phyloP scores from a whole-genome alignment of 2,329 filamentous ascomycete genomes.

The Lojkania enalia region DNA sequence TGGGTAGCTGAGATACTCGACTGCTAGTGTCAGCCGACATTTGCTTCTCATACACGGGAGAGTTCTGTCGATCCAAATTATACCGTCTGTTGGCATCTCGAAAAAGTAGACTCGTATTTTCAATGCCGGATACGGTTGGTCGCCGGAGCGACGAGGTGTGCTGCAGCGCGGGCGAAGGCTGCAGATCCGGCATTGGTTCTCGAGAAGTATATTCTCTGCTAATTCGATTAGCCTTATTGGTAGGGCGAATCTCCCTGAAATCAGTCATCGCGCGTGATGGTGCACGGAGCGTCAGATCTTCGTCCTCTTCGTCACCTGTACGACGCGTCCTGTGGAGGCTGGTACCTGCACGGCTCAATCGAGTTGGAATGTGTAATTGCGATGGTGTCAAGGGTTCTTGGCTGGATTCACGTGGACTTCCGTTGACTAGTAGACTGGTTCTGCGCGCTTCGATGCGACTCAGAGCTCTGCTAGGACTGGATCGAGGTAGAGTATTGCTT shows the following conservation, averaged over 20 bases:
- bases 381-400: conserved; percentile 28
- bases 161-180: conserved; percentile 36
- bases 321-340: conserved; percentile 43
- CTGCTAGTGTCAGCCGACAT: conserved; percentile 24
- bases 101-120: conserved; percentile 33
- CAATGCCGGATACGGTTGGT: conserved; percentile 29
- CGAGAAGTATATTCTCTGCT: conserved; percentile 43
- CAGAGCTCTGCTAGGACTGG: conserved; percentile 43
- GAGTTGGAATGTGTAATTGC: conserved; percentile 27
- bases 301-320: conserved; percentile 38
- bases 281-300: conserved; percentile 48
- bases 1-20: conserved; percentile 11
- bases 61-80: conserved; percentile 32
- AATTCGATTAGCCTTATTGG: conserved; percentile 25
- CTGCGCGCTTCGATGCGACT: conserved; percentile 52
- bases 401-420: conserved; percentile 36
- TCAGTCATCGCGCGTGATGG: conserved; percentile 56
- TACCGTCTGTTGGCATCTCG: conserved; percentile 33
- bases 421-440: conserved; percentile 35
- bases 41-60: conserved; percentile 39
- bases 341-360: conserved; percentile 43
- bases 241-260: conserved; percentile 37
- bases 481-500: conserved; percentile 31
- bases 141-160: conserved; percentile 33
- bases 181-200: conserved; percentile 42